Evolutionary conservation across 805 yeast species (phyloP).

Genomic region (Teunomyces stri): DNA sequence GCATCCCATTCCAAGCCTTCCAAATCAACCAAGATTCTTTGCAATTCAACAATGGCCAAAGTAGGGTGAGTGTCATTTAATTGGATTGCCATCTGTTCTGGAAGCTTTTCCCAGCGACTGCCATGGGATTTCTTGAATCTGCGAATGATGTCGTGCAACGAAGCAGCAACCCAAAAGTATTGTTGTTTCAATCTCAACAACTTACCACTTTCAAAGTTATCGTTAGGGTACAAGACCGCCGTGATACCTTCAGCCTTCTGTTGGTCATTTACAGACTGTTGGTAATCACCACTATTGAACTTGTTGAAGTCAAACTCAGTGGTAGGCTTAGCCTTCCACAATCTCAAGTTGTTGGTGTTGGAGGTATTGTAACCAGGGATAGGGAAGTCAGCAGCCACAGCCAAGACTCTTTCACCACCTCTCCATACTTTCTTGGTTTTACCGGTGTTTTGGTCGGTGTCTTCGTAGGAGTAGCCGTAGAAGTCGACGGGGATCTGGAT

Average conservation of each 20-base stretch:
- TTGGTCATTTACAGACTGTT: constrained; percentile 77
- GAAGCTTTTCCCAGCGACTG: constrained; percentile 76
- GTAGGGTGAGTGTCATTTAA: constrained; percentile 95
- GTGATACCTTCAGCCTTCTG: constrained; percentile 91
- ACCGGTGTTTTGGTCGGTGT: constrained; percentile 52
- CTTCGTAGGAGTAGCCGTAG: constrained; percentile 73
- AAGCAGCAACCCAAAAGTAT: constrained; percentile 95
- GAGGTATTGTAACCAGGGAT: constrained; percentile 84
- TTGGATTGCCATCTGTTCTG: constrained; percentile 87
- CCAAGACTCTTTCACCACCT: constrained; percentile 87
- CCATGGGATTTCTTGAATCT: constrained; percentile 75
- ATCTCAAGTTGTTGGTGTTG: constrained; percentile 82
- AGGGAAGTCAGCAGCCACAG: constrained; percentile 89
- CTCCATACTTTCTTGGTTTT: constrained; percentile 66
- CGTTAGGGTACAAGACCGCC: constrained; percentile 91
- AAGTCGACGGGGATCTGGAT: constrained; percentile 88
- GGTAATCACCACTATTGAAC: constrained; percentile 89
- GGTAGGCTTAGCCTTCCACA: constrained; percentile 90
- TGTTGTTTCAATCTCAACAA: constrained; percentile 92
- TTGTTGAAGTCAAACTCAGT: constrained; percentile 87
- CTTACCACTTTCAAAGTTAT: constrained; percentile 87
- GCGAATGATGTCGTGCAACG: constrained; percentile 85
- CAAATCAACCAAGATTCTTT: constrained; percentile 79
- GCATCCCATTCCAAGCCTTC: constrained; percentile 78
- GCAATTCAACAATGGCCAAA: constrained; percentile 83